A percentile compares a stretch with the other conserved stretches of the same genome.
Evolutionary conservation across 331 rosid genomes (phyloP).

Genomic region (Ulmus americana): DNA sequence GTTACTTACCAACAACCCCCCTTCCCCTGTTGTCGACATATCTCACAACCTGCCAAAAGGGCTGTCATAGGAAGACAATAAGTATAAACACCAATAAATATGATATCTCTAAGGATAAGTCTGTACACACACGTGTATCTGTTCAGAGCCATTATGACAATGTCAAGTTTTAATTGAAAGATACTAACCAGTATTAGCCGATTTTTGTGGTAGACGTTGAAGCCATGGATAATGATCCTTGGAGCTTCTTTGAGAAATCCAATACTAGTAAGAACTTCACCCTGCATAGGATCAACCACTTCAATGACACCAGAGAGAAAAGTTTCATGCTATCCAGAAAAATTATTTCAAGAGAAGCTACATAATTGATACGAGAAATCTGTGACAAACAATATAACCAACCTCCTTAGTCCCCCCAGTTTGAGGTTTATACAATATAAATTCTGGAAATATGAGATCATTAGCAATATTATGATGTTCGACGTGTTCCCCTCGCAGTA

Average conservation of each 20-base stretch:
- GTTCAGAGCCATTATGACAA: neutral
- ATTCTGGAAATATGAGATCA: constrained; percentile 53
- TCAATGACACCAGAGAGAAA: constrained; percentile 2
- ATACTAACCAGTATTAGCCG: constrained; percentile 66
- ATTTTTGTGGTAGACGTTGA: constrained; percentile 82
- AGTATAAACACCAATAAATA: neutral
- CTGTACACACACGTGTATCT: too few relatives aligned
- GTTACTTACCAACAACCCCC: constrained; percentile 74
- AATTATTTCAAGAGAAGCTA: neutral
- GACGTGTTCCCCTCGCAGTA: constrained; percentile 63
- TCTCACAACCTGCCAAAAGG: constrained; percentile 70
- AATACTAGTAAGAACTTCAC: constrained; percentile 53
- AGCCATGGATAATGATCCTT: constrained; percentile 51
- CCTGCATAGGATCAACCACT: constrained; percentile 41
- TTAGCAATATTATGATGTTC: constrained; percentile 61
- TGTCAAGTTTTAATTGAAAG: constrained; percentile 8
- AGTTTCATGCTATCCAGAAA: constrained; percentile 2
- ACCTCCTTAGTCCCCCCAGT: constrained; percentile 53
- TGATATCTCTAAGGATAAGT: neutral
- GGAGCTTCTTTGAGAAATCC: constrained; percentile 95
- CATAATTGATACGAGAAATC: neutral
- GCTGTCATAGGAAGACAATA: constrained; percentile 48
- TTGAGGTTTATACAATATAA: constrained; percentile 60
- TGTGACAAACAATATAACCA: constrained; percentile 8
- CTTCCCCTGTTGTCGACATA: constrained; percentile 40